Percentiles rank a stretch among this genome's conserved stretches.
Conservation (phyloP, 768 basidiomycete species). For the Tylopilus plumbeoviolaceoides region DNA sequence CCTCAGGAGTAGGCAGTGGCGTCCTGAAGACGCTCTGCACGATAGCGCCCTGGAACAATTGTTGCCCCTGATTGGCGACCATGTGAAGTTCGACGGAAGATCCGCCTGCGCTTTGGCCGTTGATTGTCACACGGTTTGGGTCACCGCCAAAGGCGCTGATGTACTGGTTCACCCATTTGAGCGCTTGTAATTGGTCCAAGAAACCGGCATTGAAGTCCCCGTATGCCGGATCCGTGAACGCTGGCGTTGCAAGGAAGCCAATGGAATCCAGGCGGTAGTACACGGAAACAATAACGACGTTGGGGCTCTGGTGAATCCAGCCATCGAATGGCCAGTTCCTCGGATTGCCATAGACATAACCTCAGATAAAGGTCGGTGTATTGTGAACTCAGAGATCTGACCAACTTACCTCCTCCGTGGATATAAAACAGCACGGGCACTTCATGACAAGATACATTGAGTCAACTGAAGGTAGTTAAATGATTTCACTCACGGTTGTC, state of each 20-base stretch:
- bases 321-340: slow-evolving; percentile 62
- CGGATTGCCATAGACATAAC: slow-evolving; percentile 58
- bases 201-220: slow-evolving; percentile 55
- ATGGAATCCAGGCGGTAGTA: slow-evolving; percentile 44
- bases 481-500: slow-evolving; percentile 40
- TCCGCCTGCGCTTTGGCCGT: slow-evolving; percentile 59
- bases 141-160: slow-evolving; percentile 40
- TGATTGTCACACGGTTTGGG: slow-evolving; percentile 41
- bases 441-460: slow-evolving; percentile 2
- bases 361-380: slow-evolving; percentile 22
- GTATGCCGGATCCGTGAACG: slow-evolving; percentile 34
- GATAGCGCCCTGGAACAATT: slow-evolving; percentile 52
- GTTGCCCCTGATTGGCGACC: slow-evolving; percentile 37
- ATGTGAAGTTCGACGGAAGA: slow-evolving; percentile 57
- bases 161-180: slow-evolving; percentile 37
- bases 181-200: slow-evolving; percentile 46
- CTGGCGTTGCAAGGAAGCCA: slow-evolving; percentile 57
- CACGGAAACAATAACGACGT: slow-evolving; percentile 55
- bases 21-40: slow-evolving; percentile 58
- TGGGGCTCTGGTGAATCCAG: slow-evolving; percentile 61
- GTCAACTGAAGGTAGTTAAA: neutral
- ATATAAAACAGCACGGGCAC: slow-evolving; percentile 41
- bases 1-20: slow-evolving; percentile 46
- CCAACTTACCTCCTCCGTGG: slow-evolving; percentile 33
- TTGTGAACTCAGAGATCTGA: neutral